Percentiles rank a stretch among this genome's conserved stretches.
Evolutionary conservation across 305 asterid species (phyloP).

Genomic region (Salvia sclarea): DNA sequence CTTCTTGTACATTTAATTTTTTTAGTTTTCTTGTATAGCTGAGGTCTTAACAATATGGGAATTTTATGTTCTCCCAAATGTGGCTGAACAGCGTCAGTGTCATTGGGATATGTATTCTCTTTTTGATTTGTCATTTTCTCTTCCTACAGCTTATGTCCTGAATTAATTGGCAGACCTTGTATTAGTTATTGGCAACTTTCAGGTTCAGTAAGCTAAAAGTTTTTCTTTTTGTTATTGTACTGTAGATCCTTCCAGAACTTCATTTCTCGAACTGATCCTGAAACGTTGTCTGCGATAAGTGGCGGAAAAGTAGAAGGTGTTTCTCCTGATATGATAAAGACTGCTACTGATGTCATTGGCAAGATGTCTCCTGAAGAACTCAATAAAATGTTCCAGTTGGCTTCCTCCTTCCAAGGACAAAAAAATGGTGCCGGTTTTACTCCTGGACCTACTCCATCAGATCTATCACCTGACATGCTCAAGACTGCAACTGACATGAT

Average conservation of each 20-base stretch:
- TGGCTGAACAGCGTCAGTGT: not conserved
- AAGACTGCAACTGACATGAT: slow-evolving; percentile 84
- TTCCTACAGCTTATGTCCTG: slow-evolving; percentile 16
- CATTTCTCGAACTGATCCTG: slow-evolving; percentile 77
- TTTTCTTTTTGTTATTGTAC: slow-evolving; percentile 26
- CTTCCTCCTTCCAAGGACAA: slow-evolving; percentile 76
- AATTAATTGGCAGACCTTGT: slow-evolving; percentile 19
- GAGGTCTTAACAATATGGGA: not conserved
- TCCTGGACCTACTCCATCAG: slow-evolving; percentile 64
- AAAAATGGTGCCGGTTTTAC: slow-evolving; percentile 45
- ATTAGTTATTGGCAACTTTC: slow-evolving; percentile 1
- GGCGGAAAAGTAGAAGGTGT: slow-evolving; percentile 74
- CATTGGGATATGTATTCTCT: slow-evolving; percentile 1
- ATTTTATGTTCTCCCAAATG: not conserved
- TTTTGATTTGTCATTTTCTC: not conserved
- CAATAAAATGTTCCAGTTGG: slow-evolving; percentile 67
- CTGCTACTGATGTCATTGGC: slow-evolving; percentile 67
- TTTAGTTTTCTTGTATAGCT: not conserved
- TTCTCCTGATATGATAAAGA: slow-evolving; percentile 83
- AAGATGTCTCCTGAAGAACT: slow-evolving; percentile 94
- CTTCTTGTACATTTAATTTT: not conserved
- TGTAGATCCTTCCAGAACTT: slow-evolving; percentile 79
- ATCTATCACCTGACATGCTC: slow-evolving; percentile 78
- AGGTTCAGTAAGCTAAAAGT: slow-evolving; percentile 25
- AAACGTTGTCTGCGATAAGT: slow-evolving; percentile 67